phyloP scores from a whole-genome alignment of 345 rosid genomes.

The Pelargonium nanum region DNA sequence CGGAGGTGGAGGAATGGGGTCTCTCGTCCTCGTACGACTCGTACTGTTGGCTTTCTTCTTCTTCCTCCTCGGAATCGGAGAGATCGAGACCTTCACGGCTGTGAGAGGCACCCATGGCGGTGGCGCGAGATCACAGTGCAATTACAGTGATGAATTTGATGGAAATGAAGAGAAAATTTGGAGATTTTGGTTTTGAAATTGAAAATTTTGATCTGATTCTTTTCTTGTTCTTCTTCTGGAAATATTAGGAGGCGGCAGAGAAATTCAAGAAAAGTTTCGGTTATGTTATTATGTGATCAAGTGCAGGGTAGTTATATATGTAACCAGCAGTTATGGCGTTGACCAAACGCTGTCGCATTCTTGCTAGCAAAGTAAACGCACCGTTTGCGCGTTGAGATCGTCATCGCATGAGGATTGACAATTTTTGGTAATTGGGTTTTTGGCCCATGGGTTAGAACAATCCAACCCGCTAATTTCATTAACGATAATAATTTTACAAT shows the following conservation, averaged over 20 bases:
- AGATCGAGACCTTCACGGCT: conserved; percentile 49
- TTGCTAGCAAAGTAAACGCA: conserved; percentile 24
- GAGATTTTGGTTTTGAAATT: background rate
- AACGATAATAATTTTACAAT: too few species aligned
- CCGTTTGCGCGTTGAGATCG: too few species aligned
- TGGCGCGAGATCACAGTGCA: background rate
- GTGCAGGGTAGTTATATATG: background rate
- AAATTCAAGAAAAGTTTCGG: background rate
- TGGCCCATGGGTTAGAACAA: too few species aligned
- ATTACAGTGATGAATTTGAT: too few species aligned
- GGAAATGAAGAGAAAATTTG: background rate
- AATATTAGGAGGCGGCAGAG: too few species aligned
- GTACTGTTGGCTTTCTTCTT: conserved; percentile 24
- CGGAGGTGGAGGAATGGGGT: conserved; percentile 14
- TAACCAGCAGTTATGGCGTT: background rate
- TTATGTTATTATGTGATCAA: background rate
- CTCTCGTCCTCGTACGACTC: conserved; percentile 29
- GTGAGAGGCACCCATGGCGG: conserved; percentile 57
- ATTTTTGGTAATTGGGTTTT: too few species aligned
- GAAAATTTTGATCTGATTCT: background rate
- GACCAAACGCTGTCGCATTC: background rate
- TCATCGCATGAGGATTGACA: too few species aligned
- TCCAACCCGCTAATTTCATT: too few species aligned
- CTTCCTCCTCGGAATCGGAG: conserved; percentile 39
- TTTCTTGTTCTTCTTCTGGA: too few species aligned